phyloP scores from a whole-genome alignment of 257 asterid species.

The Solanum arcanum region DNA sequence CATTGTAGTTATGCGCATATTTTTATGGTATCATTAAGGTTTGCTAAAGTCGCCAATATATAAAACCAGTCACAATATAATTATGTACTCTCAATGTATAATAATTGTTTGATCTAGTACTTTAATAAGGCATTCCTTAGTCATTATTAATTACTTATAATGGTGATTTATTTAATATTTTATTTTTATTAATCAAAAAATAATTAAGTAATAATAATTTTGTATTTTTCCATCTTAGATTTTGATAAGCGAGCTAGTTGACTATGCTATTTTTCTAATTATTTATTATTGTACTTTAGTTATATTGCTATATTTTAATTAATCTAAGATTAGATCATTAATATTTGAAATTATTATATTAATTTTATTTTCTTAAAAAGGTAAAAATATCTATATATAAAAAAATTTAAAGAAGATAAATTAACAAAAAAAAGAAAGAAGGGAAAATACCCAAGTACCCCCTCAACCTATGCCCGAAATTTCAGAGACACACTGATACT shows the following conservation, averaged over 20 bases:
- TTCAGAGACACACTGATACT: too few relatives aligned
- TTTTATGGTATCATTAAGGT: neutral
- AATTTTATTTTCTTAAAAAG: neutral
- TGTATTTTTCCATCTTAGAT: neutral
- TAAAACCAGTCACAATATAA: neutral
- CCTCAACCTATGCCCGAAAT: too few relatives aligned
- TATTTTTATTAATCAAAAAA: neutral
- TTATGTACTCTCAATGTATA: neutral
- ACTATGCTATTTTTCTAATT: neutral
- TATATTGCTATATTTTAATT: too few relatives aligned
- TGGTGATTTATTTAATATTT: neutral
- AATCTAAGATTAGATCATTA: neutral
- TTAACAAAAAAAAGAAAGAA: too few relatives aligned
- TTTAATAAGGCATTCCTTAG: neutral
- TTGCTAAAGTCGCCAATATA: neutral
- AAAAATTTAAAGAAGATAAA: neutral
- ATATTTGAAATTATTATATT: too few relatives aligned
- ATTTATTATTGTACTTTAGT: neutral
- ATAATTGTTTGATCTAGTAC: neutral
- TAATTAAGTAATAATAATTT: too few relatives aligned
- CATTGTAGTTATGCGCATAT: neutral
- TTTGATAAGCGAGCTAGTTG: neutral
- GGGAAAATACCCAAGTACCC: too few relatives aligned
- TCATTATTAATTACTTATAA: neutral
- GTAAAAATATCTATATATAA: too few relatives aligned